phyloP scores from a whole-genome alignment of 2,329 filamentous ascomycete species.

The Cercospora nicotianae region DNA sequence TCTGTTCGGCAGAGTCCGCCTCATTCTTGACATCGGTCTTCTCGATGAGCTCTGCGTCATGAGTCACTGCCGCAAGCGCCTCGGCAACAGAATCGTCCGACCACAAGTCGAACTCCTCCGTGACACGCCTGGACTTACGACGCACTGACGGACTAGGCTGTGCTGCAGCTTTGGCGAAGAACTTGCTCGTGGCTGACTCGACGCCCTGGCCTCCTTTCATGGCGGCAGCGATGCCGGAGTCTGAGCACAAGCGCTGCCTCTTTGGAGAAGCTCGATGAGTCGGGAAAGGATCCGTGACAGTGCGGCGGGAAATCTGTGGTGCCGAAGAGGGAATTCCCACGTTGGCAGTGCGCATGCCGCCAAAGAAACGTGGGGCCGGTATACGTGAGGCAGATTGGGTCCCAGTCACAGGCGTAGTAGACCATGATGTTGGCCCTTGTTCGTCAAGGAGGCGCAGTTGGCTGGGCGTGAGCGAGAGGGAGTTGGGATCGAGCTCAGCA shows the following conservation, averaged over 20 bases:
- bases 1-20: conserved; percentile 25
- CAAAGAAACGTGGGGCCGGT: conserved; percentile 30
- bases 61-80: conserved; percentile 40
- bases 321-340: conserved; percentile 42
- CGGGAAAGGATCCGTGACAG: conserved; percentile 39
- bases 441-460: conserved; percentile 60
- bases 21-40: conserved; percentile 13
- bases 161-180: conserved; percentile 42
- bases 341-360: conserved; percentile 20
- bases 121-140: conserved; percentile 37
- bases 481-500: conserved; percentile 67
- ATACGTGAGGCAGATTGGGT: not conserved
- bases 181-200: conserved; percentile 46
- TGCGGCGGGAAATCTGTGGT: conserved; percentile 45
- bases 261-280: conserved; percentile 23
- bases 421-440: conserved; percentile 57
- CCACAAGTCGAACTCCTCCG: conserved; percentile 48
- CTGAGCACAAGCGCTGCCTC: conserved; percentile 43
- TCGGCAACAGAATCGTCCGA: conserved; percentile 52
- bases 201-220: conserved; percentile 27
- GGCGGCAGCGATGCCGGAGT: conserved; percentile 36
- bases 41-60: conserved; percentile 20
- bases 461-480: conserved; percentile 65
- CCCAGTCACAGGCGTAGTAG: conserved; percentile 48
- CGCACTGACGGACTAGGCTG: conserved; percentile 46